Evolutionary conservation across 352 stramenopile species (phyloP), one percentile per base, ranked within the genome.

Genomic region (Phytophthora constricta): DNA sequence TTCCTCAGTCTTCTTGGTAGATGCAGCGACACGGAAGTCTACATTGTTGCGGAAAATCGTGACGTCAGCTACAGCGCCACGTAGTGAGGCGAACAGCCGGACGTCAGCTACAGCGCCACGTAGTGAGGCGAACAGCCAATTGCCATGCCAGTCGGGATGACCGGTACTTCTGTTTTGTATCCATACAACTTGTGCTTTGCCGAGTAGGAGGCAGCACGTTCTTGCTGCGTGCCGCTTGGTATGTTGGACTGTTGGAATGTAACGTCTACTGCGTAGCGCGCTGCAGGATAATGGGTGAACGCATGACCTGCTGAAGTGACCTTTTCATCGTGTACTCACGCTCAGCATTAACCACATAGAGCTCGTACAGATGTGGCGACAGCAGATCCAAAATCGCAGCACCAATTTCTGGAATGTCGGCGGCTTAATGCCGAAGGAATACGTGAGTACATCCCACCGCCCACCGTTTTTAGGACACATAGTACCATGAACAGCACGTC

Each of bases 221-320:
- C 19, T 17, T 65, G 26, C 28, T 47, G 43, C 4, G 34, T 22
- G 3, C 45, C 23, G 4, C 8, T 17, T 1, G 61, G 60, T 43
- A 58, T 58, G 52, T 70, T 65, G 5, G 56, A 43, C 26, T 75
- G 60, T 27, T 70, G 60, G 20, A 70, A 75, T 5, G 50, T 70
- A 2, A 64, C 60, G 37, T 62, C 55, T 1, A 54, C 58, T 1
- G 67, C 67, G n/a, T 70, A 75, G 11, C 49, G 60, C 16, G 41
- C 56, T 1, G 7, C 43, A 10, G 61, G 49, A 22, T 55, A 50
- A 42, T 64, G 50, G 0, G 1, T 7, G 19, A 70, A 75, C 1
- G 34, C 16, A 11, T 63, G 27, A 2, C 56, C 57, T 17, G 28
- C 17, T 2, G 51, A n/a, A 16, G 46, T 43, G 8, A 51, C 14